Evolutionary conservation across 306 rosid genomes (phyloP), one percentile per base, ranked within the genome.

Genomic region (Acacia confusa): DNA sequence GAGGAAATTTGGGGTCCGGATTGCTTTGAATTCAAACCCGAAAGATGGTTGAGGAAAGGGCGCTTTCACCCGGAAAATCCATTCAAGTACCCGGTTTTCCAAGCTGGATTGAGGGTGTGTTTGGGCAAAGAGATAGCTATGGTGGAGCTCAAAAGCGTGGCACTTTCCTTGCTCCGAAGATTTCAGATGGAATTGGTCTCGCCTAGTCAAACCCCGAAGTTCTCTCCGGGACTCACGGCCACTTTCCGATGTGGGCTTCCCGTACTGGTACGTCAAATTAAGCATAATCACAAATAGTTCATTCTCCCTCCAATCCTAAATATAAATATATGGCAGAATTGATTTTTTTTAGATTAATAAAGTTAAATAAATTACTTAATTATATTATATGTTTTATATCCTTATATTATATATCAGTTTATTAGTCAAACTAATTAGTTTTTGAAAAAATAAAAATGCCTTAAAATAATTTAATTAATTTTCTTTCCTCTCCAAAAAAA

Each of bases 171-270:
- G 58, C 84, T 94, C 34, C 70, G 92, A 36, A 77, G 78, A 13
- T 91, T 92, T 68, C 81, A 79, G 2, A 24, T 94, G 69, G 57
- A 85, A 16, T 70, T 82, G n/a, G 80, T 22, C 3, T 24, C 55
- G 19, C 81, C 90, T 0, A n/a, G 12, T 41, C 57, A n/a, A 9
- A 65, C 30, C 20, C 97, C 97, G 0, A 85, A 85, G 25, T 94
- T 94, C 83, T 92, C 96, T 17, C 97, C 97, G 1, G 96, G 98
- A 15, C 94, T 94, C 66, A 94, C 98, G 0, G 93, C 98, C 22
- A 92, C 92, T 66, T 94, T 94, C 38, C 72, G 75, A 15, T 81
- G 65, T 22, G 98, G 98, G 8, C 90, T 94, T 25, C 90, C 74
- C 13, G 96, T 88, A 1, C 38, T 44, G 57, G 92, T 94, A 9